Base-by-base conservation (phyloP, 768 basidiomycete genomes). In the Artomyces pyxidatus region DNA sequence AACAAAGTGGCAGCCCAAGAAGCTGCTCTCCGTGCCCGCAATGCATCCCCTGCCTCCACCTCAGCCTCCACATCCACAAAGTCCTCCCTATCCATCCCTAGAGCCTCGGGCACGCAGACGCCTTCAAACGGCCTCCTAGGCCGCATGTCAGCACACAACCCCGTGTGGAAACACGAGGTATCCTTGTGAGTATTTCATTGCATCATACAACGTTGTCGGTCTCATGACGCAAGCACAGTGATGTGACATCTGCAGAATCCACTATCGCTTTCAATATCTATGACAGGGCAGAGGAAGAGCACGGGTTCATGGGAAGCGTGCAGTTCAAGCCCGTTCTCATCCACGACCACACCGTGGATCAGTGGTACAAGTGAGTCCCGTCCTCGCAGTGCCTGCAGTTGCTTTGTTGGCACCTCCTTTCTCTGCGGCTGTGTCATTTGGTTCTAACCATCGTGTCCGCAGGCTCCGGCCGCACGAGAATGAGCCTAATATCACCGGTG, bases 101-200 rank as follows among this genome's bases (percentile, higher is more conserved):
- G 53, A 28, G 51, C 42, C 14, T 53, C 58, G 21, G 55, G 58
- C 19, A 58, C 60, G 9, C 63, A 60, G 41, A 59, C 65, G 26
- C 59, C 63, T 6, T 63, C 63, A 12, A 42, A 56, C 42, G 55
- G 64, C 37, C 84, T 88, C 58, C 76, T 78, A 16, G 54, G 61
- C 51, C 74, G 81, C 44, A 65, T 80, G 30, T 83, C 81, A 17
- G 76, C 88, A 49, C 77, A 89, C 61, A 97, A 92, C 71, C 95
- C 96, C 10, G 84, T 94, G 19, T 99, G 96, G 96, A 99, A 99
- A 70, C 95, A 98, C 65, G 88, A 98, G 65, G 96, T 98, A 28
- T 84, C 89, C 38, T 99, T 99, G 95, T 97, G 67, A 68, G 94
- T 77, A 7, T 51, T 51, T 45, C n/a, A n/a, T n/a, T n/a, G n/a